Evolutionary conservation across 306 rosid species (phyloP), one percentile per base, ranked within the genome.

Genomic region (Sindora glabra): DNA sequence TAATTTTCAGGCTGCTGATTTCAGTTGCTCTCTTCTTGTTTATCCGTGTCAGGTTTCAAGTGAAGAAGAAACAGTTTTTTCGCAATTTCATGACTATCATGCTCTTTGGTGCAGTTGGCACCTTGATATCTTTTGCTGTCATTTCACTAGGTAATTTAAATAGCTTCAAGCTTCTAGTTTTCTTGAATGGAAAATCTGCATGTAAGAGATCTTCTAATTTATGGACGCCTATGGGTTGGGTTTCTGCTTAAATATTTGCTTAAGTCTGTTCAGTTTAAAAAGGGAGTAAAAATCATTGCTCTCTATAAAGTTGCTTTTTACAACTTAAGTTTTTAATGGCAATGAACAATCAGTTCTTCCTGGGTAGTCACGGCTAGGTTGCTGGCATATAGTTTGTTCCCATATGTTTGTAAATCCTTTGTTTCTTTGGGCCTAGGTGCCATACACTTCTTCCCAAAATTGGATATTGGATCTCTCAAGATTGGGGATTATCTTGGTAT

Each of bases 61-160:
- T 94, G 75, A 94, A 89, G 87, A 94, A 89, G 86, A 94, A 94
- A 74, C 97, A 89, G 23, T 94, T 94, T 74, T 89, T 94, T 33
- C 94, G 87, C 57, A 94, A 94, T 67, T 83, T 94, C 63, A 78
- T 84, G 77, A 94, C 97, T 4, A 89, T 94, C 56, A 79, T 89
- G 87, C 81, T 84, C 64, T 89, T 89, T 73, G 99, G 99, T 60
- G 99, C 83, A 37, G 56, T 84, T 60, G 99, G 99, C 55, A 94
- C 99, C 67, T 78, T 89, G 62, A 86, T 94, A 74, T 94, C 99
- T 14, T 94, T 89, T 68, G 68, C 73, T 76, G 80, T 86, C 77
- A 84, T 94, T 78, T 94, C 97, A 45, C 68, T 86, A 54, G 98
- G 98, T 92, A 81, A 36, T 40, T 56, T 48, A 44, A 9, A 11